phyloP scores from a whole-genome alignment of 805 yeast species.

The Metschnikowia chrysomelidarum region DNA sequence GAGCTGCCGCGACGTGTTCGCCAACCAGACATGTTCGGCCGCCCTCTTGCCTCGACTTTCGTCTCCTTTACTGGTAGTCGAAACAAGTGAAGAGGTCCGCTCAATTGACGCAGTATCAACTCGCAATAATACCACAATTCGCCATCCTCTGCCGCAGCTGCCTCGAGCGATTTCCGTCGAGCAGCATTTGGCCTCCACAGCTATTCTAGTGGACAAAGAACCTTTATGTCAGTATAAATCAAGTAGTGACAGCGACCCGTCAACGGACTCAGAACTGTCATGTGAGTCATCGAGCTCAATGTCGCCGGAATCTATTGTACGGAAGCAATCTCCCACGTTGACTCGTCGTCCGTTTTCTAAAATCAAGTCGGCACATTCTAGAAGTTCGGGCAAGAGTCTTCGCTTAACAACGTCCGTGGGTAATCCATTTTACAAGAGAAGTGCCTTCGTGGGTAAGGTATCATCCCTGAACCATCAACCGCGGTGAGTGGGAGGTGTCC shows the following conservation, averaged over 20 bases:
- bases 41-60: slow-evolving; percentile 5
- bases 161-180: no score
- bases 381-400: background rate
- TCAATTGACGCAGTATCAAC: background rate
- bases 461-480: no score
- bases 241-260: no score
- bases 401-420: slow-evolving; percentile 1
- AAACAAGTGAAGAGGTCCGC: background rate
- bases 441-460: background rate
- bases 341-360: background rate
- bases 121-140: background rate
- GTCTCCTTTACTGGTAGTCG: slow-evolving; percentile 6
- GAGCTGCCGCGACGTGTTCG: slow-evolving; percentile 10
- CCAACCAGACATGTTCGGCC: slow-evolving; percentile 1
- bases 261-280: no score
- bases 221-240: no score
- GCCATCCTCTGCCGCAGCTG: no score
- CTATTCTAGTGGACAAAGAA: no score
- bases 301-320: no score
- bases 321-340: no score
- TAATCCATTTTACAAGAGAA: slow-evolving; percentile 4
- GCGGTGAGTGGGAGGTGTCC: no score
- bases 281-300: no score
- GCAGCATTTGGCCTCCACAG: no score
- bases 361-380: background rate